These are phyloP conservation scores for Staphylotrichum tortipilum DNA, from an alignment of 495 filamentous ascomycete genomes.

Conservation along the genomic window DNA sequence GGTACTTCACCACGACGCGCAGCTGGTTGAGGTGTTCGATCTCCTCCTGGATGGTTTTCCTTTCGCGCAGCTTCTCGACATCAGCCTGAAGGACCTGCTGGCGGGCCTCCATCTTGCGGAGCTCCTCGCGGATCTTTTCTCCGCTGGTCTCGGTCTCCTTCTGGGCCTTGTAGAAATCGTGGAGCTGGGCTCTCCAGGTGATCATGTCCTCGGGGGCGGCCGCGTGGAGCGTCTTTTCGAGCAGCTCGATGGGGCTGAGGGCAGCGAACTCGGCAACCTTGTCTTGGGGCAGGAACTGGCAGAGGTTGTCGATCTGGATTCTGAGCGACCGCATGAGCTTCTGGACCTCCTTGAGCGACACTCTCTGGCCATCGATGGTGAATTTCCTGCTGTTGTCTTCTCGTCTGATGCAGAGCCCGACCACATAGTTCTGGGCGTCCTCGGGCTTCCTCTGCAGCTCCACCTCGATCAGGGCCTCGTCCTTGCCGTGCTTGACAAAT, in stretches of 20 bases:
- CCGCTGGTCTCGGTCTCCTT: constrained; percentile 54
- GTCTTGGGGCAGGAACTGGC: constrained; percentile 95
- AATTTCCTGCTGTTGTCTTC: constrained; percentile 74
- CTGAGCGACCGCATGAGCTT: constrained; percentile 57
- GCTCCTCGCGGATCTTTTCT: constrained; percentile 48
- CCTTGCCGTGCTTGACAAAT: constrained; percentile 84
- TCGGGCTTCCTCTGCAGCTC: constrained; percentile 58
- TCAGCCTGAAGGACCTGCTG: constrained; percentile 74
- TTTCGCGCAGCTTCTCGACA: constrained; percentile 72
- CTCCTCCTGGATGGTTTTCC: constrained; percentile 55
- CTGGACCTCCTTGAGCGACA: constrained; percentile 50
- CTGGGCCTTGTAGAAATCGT: constrained; percentile 58
- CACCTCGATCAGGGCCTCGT: constrained; percentile 76
- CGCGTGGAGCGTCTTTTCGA: constrained; percentile 77
- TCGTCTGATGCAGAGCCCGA: constrained; percentile 65
- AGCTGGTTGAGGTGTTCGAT: constrained; percentile 58
- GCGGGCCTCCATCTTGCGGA: constrained; percentile 58
- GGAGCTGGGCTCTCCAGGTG: constrained; percentile 67
- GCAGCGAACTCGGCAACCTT: constrained; percentile 90
- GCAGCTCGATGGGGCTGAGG: constrained; percentile 73
- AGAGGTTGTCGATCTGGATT: constrained; percentile 96
- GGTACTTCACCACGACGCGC: constrained; percentile 59
- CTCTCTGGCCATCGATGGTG: constrained; percentile 55
- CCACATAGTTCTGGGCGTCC: constrained; percentile 54
- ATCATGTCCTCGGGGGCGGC: constrained; percentile 75